Conservation (phyloP, 148 eudicot genomes). For the Spergularia bocconei region DNA sequence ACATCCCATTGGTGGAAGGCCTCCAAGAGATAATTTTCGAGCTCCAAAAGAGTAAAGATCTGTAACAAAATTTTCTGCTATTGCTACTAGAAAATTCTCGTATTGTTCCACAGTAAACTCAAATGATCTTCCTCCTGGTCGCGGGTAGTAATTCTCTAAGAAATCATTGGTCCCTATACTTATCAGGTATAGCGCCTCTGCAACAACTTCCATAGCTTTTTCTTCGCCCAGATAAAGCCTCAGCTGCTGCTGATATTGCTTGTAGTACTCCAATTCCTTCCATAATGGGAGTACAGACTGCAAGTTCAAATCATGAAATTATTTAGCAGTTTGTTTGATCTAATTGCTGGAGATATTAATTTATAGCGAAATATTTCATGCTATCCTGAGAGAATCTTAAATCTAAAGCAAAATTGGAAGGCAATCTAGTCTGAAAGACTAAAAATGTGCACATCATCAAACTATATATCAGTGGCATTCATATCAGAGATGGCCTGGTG, state of each 20-base stretch:
- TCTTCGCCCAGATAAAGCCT: slow-evolving; percentile 39
- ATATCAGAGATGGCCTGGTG: no score
- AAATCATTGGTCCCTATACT: slow-evolving; percentile 66
- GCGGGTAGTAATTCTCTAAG: slow-evolving; percentile 49
- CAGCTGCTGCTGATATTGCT: slow-evolving; percentile 46
- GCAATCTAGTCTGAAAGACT: neutral
- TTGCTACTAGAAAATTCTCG: slow-evolving; percentile 34
- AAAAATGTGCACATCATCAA: neutral
- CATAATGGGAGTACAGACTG: slow-evolving; percentile 64
- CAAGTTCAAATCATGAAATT: slow-evolving; percentile 10
- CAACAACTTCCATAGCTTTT: slow-evolving; percentile 33
- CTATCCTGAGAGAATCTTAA: neutral
- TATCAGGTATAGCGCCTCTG: slow-evolving; percentile 46
- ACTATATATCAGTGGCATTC: neutral
- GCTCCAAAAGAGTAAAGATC: slow-evolving; percentile 46
- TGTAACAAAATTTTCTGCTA: slow-evolving; percentile 35
- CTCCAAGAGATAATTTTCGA: slow-evolving; percentile 35
- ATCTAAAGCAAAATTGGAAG: no score
- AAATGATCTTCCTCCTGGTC: slow-evolving; percentile 31
- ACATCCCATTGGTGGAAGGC: slow-evolving; percentile 47
- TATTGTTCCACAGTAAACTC: slow-evolving; percentile 38
- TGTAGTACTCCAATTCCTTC: slow-evolving; percentile 48
- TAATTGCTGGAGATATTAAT: neutral
- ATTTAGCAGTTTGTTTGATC: slow-evolving; percentile 1
- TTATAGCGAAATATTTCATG: neutral